Evolutionary conservation across 192 early-diverging fungal genomes (phyloP).

Genomic region (Dissophora ornata): DNA sequence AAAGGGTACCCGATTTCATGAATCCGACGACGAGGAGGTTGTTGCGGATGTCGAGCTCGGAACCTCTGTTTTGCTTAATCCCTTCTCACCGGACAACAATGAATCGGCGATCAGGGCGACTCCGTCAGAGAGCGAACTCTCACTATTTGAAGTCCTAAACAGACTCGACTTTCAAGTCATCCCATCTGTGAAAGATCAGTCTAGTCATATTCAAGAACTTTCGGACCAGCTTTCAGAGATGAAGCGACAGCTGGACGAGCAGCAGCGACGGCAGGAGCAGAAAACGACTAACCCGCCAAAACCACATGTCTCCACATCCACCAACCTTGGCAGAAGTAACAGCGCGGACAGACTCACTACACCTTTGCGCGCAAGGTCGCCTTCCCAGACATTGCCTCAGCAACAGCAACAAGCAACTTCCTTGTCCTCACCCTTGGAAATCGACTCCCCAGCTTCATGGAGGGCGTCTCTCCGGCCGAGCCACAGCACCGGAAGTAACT

Average conservation of each 20-base stretch:
- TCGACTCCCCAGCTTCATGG: constrained; percentile 22
- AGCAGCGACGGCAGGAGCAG: constrained; percentile 24
- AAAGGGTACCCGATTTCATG: not conserved
- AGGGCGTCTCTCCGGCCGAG: constrained; percentile 35
- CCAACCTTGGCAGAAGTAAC: constrained; percentile 13
- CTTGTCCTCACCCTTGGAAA: constrained; percentile 16
- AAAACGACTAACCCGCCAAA: not conserved
- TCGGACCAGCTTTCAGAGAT: constrained; percentile 44
- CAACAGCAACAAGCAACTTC: constrained; percentile 11
- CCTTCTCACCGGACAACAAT: not conserved
- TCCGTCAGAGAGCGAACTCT: constrained; percentile 2
- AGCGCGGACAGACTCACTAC: constrained; percentile 10
- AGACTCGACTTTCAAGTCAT: constrained; percentile 40
- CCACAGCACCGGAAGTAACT: constrained; percentile 16
- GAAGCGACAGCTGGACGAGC: constrained; percentile 40
- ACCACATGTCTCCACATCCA: not conserved
- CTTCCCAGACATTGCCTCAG: constrained; percentile 15
- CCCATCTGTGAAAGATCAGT: constrained; percentile 41
- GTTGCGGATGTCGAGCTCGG: too few relatives aligned
- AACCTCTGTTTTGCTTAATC: too few relatives aligned
- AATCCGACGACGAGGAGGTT: not conserved
- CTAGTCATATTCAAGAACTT: constrained; percentile 29
- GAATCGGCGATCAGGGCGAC: not conserved
- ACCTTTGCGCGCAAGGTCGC: constrained; percentile 10
- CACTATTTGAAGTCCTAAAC: constrained; percentile 33